Evolutionary conservation across 2,329 filamentous ascomycete genomes (phyloP).

Genomic region (Aschersonia sp.): DNA sequence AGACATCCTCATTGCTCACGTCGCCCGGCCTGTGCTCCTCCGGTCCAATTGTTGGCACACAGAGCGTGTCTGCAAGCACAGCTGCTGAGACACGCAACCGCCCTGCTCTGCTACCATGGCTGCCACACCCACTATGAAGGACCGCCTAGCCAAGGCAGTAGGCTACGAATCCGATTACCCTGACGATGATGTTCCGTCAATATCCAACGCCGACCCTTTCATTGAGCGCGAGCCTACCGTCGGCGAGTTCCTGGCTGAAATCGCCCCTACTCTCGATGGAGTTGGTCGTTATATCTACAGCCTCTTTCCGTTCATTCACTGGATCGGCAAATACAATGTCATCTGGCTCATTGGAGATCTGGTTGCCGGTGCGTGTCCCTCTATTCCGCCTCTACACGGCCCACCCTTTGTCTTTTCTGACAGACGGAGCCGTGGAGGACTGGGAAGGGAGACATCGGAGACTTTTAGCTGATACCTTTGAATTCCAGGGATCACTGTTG

Average conservation of each 20-base stretch:
- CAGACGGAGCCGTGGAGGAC: neutral
- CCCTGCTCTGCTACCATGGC: slow-evolving; percentile 1
- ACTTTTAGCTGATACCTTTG: neutral
- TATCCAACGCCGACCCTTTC: slow-evolving; percentile 21
- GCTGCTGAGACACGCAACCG: neutral
- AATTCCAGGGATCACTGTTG: slow-evolving; percentile 26
- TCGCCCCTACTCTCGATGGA: slow-evolving; percentile 17
- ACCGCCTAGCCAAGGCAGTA: slow-evolving; percentile 15
- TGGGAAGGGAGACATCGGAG: slow-evolving; percentile 5
- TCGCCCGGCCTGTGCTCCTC: too few species aligned
- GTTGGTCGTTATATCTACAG: slow-evolving; percentile 20
- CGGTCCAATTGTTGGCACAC: neutral
- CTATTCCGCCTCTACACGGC: neutral
- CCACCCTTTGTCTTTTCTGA: neutral
- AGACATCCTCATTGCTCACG: too few species aligned
- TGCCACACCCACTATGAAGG: slow-evolving; percentile 7
- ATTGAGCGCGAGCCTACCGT: slow-evolving; percentile 27
- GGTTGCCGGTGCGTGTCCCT: slow-evolving; percentile 21
- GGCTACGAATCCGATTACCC: slow-evolving; percentile 17
- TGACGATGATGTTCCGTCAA: slow-evolving; percentile 18
- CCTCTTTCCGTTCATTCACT: slow-evolving; percentile 33
- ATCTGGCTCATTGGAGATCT: slow-evolving; percentile 32
- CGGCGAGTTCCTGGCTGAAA: slow-evolving; percentile 23
- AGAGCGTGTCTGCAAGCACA: neutral
- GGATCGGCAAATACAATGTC: slow-evolving; percentile 35